phyloP scores from a whole-genome alignment of 2,329 filamentous ascomycete species.

The Fusarium chuoi region DNA sequence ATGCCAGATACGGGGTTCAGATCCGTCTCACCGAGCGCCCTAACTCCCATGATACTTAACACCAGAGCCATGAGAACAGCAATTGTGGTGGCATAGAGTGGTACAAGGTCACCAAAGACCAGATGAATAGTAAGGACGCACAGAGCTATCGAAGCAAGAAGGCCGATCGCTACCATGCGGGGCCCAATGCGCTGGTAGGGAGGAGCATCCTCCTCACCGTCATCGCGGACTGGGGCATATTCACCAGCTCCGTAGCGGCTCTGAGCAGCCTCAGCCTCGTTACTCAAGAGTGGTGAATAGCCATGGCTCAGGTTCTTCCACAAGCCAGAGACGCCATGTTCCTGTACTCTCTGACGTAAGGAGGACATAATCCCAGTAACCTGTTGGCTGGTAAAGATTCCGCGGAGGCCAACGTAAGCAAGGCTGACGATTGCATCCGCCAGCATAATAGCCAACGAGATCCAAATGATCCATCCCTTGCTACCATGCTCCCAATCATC shows the following conservation, averaged over 20 bases:
- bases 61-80: conserved; percentile 87
- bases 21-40: conserved; percentile 83
- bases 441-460: conserved; percentile 95
- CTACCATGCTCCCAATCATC: conserved; percentile 91
- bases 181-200: conserved; percentile 81
- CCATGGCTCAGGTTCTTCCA: conserved; percentile 32
- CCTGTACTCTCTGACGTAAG: conserved; percentile 24
- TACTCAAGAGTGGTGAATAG: conserved; percentile 39
- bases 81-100: conserved; percentile 77
- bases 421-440: conserved; percentile 91
- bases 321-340: conserved; percentile 34
- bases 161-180: conserved; percentile 76
- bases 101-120: conserved; percentile 85
- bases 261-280: conserved; percentile 7
- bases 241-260: conserved; percentile 15
- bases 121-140: conserved; percentile 85
- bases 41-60: conserved; percentile 78
- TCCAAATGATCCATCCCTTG: conserved; percentile 99
- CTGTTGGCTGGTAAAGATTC: conserved; percentile 53
- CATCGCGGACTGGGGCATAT: conserved; percentile 46
- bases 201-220: conserved; percentile 80
- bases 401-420: conserved; percentile 77
- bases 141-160: conserved; percentile 79
- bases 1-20: conserved; percentile 97
- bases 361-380: not conserved